A percentile compares a stretch with the other conserved stretches of the same genome.
These are phyloP conservation scores for Bruguiera hainesii DNA, from an alignment of 441 rosid species.

Conservation along the genomic window DNA sequence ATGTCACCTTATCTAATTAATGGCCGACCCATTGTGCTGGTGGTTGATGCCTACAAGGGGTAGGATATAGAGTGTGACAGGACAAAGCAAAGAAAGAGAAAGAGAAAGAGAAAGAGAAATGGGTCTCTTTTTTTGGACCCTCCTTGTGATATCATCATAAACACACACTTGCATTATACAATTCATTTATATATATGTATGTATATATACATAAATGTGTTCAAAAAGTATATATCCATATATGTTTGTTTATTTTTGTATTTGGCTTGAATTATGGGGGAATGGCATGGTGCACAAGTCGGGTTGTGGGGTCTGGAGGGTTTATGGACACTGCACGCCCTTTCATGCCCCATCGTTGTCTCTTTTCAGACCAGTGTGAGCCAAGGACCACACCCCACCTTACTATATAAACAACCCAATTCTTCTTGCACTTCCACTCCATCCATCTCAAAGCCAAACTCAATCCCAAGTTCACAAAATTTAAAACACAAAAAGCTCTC, in stretches of 20 bases:
- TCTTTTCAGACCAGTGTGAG: constrained; percentile 54
- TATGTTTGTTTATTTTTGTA: too few relatives aligned
- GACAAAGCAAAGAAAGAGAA: constrained; percentile 10
- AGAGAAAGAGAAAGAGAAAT: background rate
- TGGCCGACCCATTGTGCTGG: constrained; percentile 47
- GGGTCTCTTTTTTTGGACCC: constrained; percentile 7
- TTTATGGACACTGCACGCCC: constrained; percentile 65
- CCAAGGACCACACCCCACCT: constrained; percentile 35
- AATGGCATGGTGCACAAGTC: constrained; percentile 34
- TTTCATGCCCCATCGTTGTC: constrained; percentile 68
- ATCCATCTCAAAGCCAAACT: background rate
- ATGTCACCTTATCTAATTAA: constrained; percentile 27
- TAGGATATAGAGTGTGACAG: constrained; percentile 21
- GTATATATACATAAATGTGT: background rate
- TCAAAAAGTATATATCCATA: background rate
- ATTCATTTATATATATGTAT: background rate
- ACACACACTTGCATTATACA: background rate
- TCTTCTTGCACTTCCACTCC: background rate
- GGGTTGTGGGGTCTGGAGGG: constrained; percentile 51
- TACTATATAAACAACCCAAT: constrained; percentile 26
- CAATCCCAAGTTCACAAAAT: background rate
- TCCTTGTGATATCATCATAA: constrained; percentile 1
- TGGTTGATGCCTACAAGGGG: constrained; percentile 27
- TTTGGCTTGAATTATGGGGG: constrained; percentile 3
- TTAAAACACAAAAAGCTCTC: background rate